Percentiles rank a stretch among this genome's conserved stretches.
phyloP scores from a whole-genome alignment of 2,329 filamentous ascomycete genomes.

The Aspergillus pseudoviridinutans region DNA sequence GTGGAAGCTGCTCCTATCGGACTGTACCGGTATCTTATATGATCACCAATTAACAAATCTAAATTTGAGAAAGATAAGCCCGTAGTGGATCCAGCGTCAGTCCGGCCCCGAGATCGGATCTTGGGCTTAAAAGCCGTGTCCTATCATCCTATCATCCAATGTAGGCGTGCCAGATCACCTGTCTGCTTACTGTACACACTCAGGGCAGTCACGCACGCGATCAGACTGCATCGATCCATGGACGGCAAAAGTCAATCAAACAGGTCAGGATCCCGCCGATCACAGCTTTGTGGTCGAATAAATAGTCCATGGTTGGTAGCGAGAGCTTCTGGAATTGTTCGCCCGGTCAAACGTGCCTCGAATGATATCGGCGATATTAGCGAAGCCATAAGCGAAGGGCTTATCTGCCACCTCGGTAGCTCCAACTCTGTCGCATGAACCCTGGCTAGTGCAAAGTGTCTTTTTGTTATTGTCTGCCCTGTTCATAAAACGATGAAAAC shows the following conservation, averaged over 20 bases:
- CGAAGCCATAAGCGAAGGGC: too few species aligned
- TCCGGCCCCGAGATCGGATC: not conserved
- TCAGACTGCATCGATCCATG: not conserved
- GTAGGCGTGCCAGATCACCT: too few species aligned
- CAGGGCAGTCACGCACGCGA: not conserved
- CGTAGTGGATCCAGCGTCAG: not conserved
- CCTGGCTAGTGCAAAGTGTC: not conserved
- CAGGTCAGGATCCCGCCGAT: too few species aligned
- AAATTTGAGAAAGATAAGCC: not conserved
- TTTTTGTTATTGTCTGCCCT: not conserved
- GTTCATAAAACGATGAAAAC: not conserved
- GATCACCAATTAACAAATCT: not conserved
- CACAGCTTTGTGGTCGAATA: too few species aligned
- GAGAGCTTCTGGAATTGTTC: not conserved
- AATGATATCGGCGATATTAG: not conserved
- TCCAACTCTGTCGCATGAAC: not conserved
- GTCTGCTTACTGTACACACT: too few species aligned
- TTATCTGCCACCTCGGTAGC: not conserved
- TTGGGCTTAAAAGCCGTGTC: not conserved
- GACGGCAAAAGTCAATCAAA: not conserved
- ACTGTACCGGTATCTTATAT: too few species aligned
- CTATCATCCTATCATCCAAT: too few species aligned
- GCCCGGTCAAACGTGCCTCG: too few species aligned
- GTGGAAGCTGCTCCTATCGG: not conserved
- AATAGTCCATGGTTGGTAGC: too few species aligned